Base-by-base conservation (phyloP, 2,329 filamentous ascomycete genomes). In the Endothia cerciana region DNA sequence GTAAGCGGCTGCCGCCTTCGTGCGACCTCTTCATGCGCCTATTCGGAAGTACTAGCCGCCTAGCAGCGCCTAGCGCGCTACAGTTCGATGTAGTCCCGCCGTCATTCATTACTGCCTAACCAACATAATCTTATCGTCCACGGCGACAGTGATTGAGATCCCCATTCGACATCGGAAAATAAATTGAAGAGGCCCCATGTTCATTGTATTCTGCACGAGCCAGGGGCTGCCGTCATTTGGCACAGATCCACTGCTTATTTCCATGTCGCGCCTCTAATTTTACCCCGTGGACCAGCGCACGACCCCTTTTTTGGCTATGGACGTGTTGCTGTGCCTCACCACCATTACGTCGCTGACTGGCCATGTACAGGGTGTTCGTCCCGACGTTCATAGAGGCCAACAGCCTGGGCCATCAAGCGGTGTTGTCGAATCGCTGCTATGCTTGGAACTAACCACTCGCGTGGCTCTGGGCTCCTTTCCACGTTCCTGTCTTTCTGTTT, bases 191-290 rank as follows among this genome's bases (percentile, higher is more conserved):
- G 47, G 60, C 55, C 65, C 61, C 56, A 60, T 47, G 40, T 43
- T 15, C 36, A 51, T 28, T 57, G 38, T 53, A 57, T 57, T 19
- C 36, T 58, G 55, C 55, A 58, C 55, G 55, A 64, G 65, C 61
- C 61, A 62, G 60, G 49, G 47, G 60, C 47, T 41, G 49, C 60
- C 65, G 25, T 64, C 65, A 66, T 66, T 60, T 66, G 61, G 63
- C 65, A 64, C 65, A 66, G 65, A 66, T 62, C 65, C 65, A 57
- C 65, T 64, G 47, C 65, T 66, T 66, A 66, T 64, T 64, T 64
- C 65, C 65, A 64, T 22, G 47, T 57, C 53, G 47, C 25, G 47
- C 55, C 59, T 66, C 36, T 58, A 58, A 58, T 58, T 19, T 66
- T 66, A 61, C 59, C 62, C 53, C 40, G n/a, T 45, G 49, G 45